A percentile compares a stretch with the other conserved stretches of the same genome.
Evolutionary conservation across 306 rosid genomes (phyloP).

Genomic region (Prunus dulcis): DNA sequence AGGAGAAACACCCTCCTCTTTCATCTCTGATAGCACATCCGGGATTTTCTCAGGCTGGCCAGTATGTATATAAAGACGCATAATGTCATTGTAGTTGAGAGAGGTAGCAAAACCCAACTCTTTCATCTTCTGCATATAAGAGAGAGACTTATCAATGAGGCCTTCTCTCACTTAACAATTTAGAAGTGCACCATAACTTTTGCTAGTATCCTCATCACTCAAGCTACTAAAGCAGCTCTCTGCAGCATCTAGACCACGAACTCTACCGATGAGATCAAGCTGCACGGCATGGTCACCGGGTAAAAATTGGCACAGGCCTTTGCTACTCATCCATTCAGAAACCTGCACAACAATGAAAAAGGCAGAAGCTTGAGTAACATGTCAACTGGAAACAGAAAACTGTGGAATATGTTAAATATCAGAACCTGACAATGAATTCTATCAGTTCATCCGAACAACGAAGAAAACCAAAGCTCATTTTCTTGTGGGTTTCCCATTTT

Average conservation of each 20-base stretch:
- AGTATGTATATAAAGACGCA: slow-evolving; percentile 48
- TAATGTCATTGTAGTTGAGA: slow-evolving; percentile 57
- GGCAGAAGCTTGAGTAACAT: background rate
- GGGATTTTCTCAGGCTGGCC: slow-evolving; percentile 59
- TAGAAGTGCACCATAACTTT: slow-evolving; percentile 61
- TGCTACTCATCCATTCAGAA: slow-evolving; percentile 71
- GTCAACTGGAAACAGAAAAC: background rate
- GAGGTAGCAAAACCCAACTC: slow-evolving; percentile 53
- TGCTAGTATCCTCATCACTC: slow-evolving; percentile 40
- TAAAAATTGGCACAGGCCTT: slow-evolving; percentile 34
- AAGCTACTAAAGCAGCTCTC: slow-evolving; percentile 57
- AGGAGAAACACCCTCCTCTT: slow-evolving; percentile 51
- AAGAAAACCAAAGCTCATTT: too few relatives aligned
- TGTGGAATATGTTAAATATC: background rate
- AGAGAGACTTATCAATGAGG: slow-evolving; percentile 55
- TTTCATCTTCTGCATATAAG: slow-evolving; percentile 58
- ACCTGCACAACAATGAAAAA: slow-evolving; percentile 32
- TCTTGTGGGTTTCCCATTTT: too few relatives aligned
- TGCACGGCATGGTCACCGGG: slow-evolving; percentile 53
- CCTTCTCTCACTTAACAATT: slow-evolving; percentile 69
- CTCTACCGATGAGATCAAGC: slow-evolving; percentile 58
- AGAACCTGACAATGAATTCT: background rate
- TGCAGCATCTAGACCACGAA: slow-evolving; percentile 54
- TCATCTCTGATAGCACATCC: slow-evolving; percentile 47
- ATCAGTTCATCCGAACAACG: too few relatives aligned